Evolutionary conservation across 208 protist genomes (phyloP).

Genomic region (Trichomonas gallinae): DNA sequence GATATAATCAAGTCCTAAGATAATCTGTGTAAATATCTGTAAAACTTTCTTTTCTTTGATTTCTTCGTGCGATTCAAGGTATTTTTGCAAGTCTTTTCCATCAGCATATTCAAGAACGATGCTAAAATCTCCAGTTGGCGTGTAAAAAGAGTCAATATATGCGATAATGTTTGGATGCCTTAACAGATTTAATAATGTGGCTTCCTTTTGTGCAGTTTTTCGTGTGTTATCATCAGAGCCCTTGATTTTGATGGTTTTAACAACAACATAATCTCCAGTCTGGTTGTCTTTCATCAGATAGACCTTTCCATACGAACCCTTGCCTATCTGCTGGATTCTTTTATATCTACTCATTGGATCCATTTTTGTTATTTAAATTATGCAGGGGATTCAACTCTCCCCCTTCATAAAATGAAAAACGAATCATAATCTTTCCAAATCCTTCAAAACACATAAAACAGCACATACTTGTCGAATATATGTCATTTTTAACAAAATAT

Average conservation of each 20-base stretch:
- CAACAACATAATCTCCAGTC: slow-evolving; percentile 1
- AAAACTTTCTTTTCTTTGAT: slow-evolving; percentile 19
- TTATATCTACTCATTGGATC: slow-evolving; percentile 15
- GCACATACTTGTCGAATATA: no score
- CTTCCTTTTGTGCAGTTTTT: background rate
- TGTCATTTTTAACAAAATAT: no score
- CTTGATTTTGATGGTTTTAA: slow-evolving; percentile 19
- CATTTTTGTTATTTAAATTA: no score
- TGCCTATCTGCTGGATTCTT: background rate
- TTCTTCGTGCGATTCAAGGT: background rate
- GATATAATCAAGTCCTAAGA: slow-evolving; percentile 29
- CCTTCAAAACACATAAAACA: no score
- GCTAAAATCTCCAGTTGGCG: slow-evolving; percentile 5
- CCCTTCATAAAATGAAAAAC: no score
- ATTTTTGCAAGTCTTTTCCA: slow-evolving; percentile 30
- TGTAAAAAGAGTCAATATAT: slow-evolving; percentile 24
- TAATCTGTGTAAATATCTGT: slow-evolving; percentile 31
- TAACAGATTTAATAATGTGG: background rate
- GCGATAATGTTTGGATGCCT: slow-evolving; percentile 20
- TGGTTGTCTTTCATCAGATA: background rate
- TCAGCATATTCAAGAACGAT: slow-evolving; percentile 34
- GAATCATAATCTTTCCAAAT: no score
- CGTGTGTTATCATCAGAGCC: background rate
- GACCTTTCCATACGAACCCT: slow-evolving; percentile 23
- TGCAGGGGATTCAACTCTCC: no score